phyloP scores from a whole-genome alignment of 192 early-diverging fungal species.

The Gryganskiella cystojenkinii region DNA sequence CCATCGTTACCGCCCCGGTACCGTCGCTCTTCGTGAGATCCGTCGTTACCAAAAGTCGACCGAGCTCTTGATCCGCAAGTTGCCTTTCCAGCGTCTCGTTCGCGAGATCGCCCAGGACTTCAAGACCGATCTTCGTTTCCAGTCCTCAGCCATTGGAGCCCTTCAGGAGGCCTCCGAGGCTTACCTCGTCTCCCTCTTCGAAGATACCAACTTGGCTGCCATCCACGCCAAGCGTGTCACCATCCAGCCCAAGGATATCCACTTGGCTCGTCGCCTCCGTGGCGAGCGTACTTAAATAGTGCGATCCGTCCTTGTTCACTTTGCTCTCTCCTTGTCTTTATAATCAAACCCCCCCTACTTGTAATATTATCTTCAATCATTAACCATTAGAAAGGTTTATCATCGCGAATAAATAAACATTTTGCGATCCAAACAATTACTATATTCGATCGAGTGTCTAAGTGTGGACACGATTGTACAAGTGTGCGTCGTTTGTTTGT shows the following conservation, averaged over 20 bases:
- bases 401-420: constrained; percentile 7
- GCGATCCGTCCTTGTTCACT: neutral
- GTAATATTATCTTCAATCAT: constrained; percentile 43
- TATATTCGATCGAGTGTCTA: too few species aligned
- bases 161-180: constrained; percentile 74
- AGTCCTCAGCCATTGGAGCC: constrained; percentile 95
- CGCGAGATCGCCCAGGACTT: constrained; percentile 99
- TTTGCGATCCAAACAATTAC: too few species aligned
- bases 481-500: neutral
- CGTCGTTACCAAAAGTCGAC: constrained; percentile 97
- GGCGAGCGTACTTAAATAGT: constrained; percentile 83
- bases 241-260: constrained; percentile 99
- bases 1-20: constrained; percentile 89
- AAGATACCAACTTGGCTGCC: constrained; percentile 99
- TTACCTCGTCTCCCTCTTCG: constrained; percentile 90
- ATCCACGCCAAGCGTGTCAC: constrained; percentile 99
- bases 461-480: too few species aligned
- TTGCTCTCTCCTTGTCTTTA: constrained; percentile 19
- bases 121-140: constrained; percentile 99
- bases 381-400: too few species aligned
- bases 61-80: constrained; percentile 93
- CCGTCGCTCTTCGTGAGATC: constrained; percentile 92
- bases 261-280: constrained; percentile 96
- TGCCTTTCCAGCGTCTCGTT: constrained; percentile 96
- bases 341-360: constrained; percentile 22